Percentiles rank a stretch among this genome's conserved stretches.
Evolutionary conservation across 2,329 filamentous ascomycete genomes (phyloP).

Genomic region (Triangularia setosa): DNA sequence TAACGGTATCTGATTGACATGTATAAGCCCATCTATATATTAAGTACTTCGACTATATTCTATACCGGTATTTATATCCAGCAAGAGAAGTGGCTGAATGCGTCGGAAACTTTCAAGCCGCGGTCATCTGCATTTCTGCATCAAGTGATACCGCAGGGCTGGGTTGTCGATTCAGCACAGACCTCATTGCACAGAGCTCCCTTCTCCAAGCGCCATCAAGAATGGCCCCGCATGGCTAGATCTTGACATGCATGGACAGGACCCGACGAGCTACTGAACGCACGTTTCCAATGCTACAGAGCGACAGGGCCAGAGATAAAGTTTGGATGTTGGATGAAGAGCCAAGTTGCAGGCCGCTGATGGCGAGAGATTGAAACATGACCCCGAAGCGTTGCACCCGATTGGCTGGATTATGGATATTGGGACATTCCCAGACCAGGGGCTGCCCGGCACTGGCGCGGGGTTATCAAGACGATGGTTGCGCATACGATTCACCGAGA

Average conservation of each 20-base stretch:
- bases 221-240: not conserved
- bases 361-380: constrained; percentile 20
- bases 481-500: constrained; percentile 8
- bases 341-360: not conserved
- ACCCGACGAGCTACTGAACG: not conserved
- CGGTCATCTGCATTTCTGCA: not conserved
- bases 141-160: not conserved
- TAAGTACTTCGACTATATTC: not conserved
- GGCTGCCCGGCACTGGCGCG: constrained; percentile 11
- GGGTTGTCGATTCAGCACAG: not conserved
- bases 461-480: constrained; percentile 16
- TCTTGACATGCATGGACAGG: not conserved
- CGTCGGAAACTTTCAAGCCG: not conserved
- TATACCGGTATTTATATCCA: not conserved
- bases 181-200: not conserved
- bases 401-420: constrained; percentile 14
- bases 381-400: constrained; percentile 4
- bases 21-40: not conserved
- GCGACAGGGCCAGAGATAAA: not conserved
- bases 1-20: not conserved
- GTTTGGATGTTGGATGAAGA: not conserved
- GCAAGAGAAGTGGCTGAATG: not conserved
- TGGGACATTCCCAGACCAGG: not conserved
- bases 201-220: not conserved
- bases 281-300: not conserved